Percentiles rank a stretch among this genome's conserved stretches.
Conservation (phyloP, 371 early-diverging fungal species). For the Nematocida ausubeli region DNA sequence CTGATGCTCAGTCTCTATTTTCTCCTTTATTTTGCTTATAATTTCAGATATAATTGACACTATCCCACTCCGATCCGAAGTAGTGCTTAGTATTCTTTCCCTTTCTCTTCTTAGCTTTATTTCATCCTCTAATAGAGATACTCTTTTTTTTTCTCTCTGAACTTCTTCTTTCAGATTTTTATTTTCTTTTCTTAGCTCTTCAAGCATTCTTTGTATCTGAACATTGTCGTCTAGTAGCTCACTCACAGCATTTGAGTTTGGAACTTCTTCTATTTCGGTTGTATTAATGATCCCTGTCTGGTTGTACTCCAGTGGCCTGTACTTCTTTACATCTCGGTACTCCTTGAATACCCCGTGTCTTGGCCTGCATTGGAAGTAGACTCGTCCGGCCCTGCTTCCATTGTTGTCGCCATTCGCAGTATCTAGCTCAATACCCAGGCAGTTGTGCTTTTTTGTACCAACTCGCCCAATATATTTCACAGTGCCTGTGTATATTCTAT, state of each 20-base stretch:
- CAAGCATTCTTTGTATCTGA: slow-evolving; percentile 46
- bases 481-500: slow-evolving; percentile 26
- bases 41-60: slow-evolving; percentile 35
- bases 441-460: slow-evolving; percentile 22
- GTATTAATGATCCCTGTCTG: slow-evolving; percentile 20
- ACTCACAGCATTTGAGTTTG: not conserved
- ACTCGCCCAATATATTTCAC: slow-evolving; percentile 41
- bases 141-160: slow-evolving; percentile 2
- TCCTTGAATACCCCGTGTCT: slow-evolving; percentile 45
- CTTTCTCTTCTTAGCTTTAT: not conserved
- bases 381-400: slow-evolving; percentile 15
- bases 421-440: slow-evolving; percentile 43
- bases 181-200: slow-evolving; percentile 40
- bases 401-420: slow-evolving; percentile 25
- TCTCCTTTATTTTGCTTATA: slow-evolving; percentile 29
- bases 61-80: not conserved
- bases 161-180: slow-evolving; percentile 12
- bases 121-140: not conserved
- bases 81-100: not conserved
- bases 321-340: slow-evolving; percentile 9
- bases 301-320: slow-evolving; percentile 37
- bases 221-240: slow-evolving; percentile 38
- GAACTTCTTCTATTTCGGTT: slow-evolving; percentile 21
- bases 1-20: slow-evolving; percentile 40
- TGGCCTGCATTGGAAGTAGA: slow-evolving; percentile 35